phyloP scores from a whole-genome alignment of 2,329 filamentous ascomycete species.

The Beauveria varroae region DNA sequence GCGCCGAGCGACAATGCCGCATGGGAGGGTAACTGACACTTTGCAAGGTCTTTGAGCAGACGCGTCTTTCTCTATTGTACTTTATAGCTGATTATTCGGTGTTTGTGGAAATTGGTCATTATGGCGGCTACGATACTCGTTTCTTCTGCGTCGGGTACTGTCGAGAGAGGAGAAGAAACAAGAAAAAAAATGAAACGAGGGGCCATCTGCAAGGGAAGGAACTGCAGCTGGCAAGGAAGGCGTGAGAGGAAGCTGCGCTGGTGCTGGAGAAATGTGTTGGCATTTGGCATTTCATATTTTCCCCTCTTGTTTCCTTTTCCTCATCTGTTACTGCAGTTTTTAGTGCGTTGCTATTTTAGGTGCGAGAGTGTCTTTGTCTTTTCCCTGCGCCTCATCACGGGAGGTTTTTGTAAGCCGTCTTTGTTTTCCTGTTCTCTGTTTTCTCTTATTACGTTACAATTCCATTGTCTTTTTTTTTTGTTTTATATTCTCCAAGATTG shows the following conservation, averaged over 20 bases:
- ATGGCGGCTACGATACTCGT: slow-evolving; percentile 1
- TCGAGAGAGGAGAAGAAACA: background rate
- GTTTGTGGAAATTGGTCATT: slow-evolving; percentile 9
- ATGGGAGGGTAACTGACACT: background rate
- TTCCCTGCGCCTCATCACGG: background rate
- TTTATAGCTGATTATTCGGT: slow-evolving; percentile 16
- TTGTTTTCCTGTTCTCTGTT: background rate
- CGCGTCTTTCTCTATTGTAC: slow-evolving; percentile 14
- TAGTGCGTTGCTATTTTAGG: background rate
- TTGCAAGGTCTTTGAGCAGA: background rate
- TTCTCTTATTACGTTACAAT: background rate
- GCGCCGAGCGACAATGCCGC: background rate
- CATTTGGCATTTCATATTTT: slow-evolving; percentile 11
- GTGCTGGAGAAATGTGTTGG: background rate
- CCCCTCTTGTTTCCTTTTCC: slow-evolving; percentile 12
- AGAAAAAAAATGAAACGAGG: background rate
- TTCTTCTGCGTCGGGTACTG: background rate
- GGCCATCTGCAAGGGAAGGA: background rate
- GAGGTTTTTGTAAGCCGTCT: background rate
- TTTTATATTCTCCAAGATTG: slow-evolving; percentile 1
- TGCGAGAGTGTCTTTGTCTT: background rate
- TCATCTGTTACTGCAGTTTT: background rate
- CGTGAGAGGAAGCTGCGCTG: background rate
- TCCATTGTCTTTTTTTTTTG: background rate
- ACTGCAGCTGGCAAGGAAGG: background rate